phyloP scores from a whole-genome alignment of 2,329 filamentous ascomycete genomes.

The Aspergillus sp. region DNA sequence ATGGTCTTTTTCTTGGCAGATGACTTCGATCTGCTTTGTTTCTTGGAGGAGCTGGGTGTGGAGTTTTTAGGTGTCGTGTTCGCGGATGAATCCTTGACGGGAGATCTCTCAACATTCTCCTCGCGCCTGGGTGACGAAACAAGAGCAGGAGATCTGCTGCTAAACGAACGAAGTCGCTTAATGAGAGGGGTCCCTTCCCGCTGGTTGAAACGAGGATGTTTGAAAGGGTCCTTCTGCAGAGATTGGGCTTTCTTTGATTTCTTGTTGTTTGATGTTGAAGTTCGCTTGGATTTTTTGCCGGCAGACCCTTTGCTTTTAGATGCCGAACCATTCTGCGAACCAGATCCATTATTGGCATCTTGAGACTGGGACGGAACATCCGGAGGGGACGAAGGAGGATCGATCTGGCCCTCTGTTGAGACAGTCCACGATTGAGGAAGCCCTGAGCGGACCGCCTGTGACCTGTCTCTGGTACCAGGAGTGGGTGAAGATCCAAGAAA shows the following conservation, averaged over 20 bases:
- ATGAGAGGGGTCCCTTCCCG: slow-evolving; percentile 10
- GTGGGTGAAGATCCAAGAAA: slow-evolving; percentile 55
- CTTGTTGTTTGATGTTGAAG: slow-evolving; percentile 3
- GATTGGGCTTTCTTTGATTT: slow-evolving; percentile 3
- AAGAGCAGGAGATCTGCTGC: slow-evolving; percentile 15
- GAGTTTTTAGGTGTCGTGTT: not conserved
- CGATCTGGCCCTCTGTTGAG: slow-evolving; percentile 21
- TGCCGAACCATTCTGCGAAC: not conserved
- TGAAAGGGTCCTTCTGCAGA: not conserved
- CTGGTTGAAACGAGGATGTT: not conserved
- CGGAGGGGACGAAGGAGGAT: slow-evolving; percentile 39
- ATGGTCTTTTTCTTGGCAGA: not conserved
- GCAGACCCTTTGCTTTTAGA: slow-evolving; percentile 9
- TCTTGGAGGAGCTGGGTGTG: not conserved
- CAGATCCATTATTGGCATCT: slow-evolving; percentile 17
- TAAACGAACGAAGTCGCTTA: slow-evolving; percentile 25
- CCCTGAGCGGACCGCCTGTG: slow-evolving; percentile 26
- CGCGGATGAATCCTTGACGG: slow-evolving; percentile 1
- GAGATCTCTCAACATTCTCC: slow-evolving; percentile 1
- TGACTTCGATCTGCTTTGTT: not conserved
- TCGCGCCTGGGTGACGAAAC: not conserved
- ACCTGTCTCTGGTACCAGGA: slow-evolving; percentile 40
- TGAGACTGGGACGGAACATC: slow-evolving; percentile 23
- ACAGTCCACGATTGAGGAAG: slow-evolving; percentile 36
- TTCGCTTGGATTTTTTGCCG: slow-evolving; percentile 11